phyloP scores from a whole-genome alignment of 2,329 filamentous ascomycete genomes.

The Chaetomiaceae sp. region DNA sequence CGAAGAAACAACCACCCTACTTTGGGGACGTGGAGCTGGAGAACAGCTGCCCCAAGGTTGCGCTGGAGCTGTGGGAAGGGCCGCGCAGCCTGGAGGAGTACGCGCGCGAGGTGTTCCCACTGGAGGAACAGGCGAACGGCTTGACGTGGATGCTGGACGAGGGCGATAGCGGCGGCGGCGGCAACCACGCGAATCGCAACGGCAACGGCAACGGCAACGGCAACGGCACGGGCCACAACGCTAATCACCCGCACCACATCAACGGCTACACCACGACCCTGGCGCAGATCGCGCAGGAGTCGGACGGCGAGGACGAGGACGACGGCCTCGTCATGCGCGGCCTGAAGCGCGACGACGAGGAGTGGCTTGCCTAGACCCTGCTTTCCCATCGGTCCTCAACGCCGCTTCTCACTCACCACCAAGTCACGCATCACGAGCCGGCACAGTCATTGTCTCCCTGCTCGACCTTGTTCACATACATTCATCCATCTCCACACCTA shows the following conservation, averaged over 20 bases:
- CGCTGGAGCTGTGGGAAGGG: slow-evolving; percentile 83
- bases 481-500: neutral
- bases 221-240: slow-evolving; percentile 11
- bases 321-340: slow-evolving; percentile 54
- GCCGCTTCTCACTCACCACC: too few relatives aligned
- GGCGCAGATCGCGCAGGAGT: slow-evolving; percentile 27
- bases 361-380: slow-evolving; percentile 48
- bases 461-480: too few relatives aligned
- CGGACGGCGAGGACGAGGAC: slow-evolving; percentile 48
- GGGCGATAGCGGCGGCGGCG: slow-evolving; percentile 34
- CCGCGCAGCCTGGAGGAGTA: slow-evolving; percentile 90
- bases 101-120: slow-evolving; percentile 83
- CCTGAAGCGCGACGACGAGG: slow-evolving; percentile 51
- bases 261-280: slow-evolving; percentile 32
- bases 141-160: slow-evolving; percentile 80
- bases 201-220: slow-evolving; percentile 18
- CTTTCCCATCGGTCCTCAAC: too few relatives aligned
- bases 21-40: slow-evolving; percentile 55
- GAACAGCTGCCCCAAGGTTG: slow-evolving; percentile 62
- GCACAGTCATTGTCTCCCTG: too few relatives aligned
- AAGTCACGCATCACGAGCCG: too few relatives aligned
- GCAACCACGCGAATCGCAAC: slow-evolving; percentile 25
- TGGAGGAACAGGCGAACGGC: slow-evolving; percentile 92
- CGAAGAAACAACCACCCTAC: slow-evolving; percentile 54
- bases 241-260: slow-evolving; percentile 5